Base-by-base conservation (phyloP, 2,329 filamentous ascomycete genomes). In the Fusarium transvaalense region DNA sequence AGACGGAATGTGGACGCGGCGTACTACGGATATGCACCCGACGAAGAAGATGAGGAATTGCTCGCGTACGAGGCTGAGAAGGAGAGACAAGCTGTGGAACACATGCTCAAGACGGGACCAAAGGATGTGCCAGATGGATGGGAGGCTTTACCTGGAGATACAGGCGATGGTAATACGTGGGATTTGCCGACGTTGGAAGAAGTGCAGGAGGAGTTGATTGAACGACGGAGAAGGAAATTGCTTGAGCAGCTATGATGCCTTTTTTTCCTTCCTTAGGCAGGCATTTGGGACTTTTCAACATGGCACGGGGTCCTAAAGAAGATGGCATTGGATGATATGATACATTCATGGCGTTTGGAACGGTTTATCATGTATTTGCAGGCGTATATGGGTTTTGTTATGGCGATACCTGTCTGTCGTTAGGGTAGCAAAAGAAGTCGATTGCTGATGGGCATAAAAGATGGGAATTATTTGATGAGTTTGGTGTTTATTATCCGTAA, bases 11-110 rank as follows among this genome's bases (percentile, higher is more conserved):
- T 99, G 10, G 93, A 99, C 80, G 96, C 96, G 14, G 91, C 90
- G 32, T 99, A 99, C 80, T 99, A 97, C 78, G 96, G 96, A 39
- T 99, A 97, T 79, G 94, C 94, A 64, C 86, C 94, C 10, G 93
- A 94, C 72, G 94, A 98, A 79, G 96, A 98, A 79, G 93, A 97
- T 78, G 92, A 91, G 0, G 88, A 86, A 45, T 77, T 98, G 75
- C 78, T 97, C 67, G 88, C 84, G 52, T 97, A 97, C 77, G 96
- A 99, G 83, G 86, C 83, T 45, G 84, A 88, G 75, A 96, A 94
- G 82, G 96, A 98, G 84, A 86, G 89, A 69, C 92, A 97, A 77
- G 93, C 94, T 0, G 84, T 88, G 63, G 90, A 93, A 74, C 85
- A 88, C 64, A 82, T 97, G 74, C 78, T 90, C 66, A 82, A 82